Percentiles rank a stretch among this genome's conserved stretches.
These are phyloP conservation scores for Lepidopterella palustris DNA, from an alignment of 495 filamentous ascomycete species.

Conservation along the genomic window DNA sequence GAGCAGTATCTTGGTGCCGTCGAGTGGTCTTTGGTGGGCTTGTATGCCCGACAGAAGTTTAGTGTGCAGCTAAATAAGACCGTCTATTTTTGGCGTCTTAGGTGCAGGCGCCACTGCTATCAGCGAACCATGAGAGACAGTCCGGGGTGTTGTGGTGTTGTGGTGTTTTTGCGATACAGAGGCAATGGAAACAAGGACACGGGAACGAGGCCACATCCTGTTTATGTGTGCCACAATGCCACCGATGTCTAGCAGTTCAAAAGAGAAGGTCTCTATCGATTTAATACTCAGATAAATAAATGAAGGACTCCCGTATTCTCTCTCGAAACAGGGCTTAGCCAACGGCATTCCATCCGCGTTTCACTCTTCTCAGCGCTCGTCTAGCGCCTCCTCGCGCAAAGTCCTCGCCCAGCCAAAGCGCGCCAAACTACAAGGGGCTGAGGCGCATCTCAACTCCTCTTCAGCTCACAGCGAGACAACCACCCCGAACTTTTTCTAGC, in stretches of 20 bases:
- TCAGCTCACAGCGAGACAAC: conserved; percentile 12
- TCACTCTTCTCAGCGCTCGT: conserved; percentile 1
- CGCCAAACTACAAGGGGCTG: conserved; percentile 1
- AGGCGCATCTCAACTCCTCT: conserved; percentile 9
- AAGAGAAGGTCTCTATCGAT: no score
- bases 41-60: neutral
- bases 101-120: conserved; percentile 10
- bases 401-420: conserved; percentile 3
- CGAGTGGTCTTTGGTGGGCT: no score
- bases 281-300: no score
- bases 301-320: neutral
- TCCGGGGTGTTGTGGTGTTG: no score
- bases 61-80: conserved; percentile 18
- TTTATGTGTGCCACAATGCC: no score
- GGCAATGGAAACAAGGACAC: no score
- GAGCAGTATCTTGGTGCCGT: neutral
- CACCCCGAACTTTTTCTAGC: conserved; percentile 6
- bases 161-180: no score
- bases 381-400: neutral
- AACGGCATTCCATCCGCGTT: neutral
- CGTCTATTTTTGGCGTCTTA: conserved; percentile 11
- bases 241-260: no score
- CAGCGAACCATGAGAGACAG: no score
- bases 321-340: neutral
- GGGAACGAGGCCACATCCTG: no score